Evolutionary conservation across 2,329 filamentous ascomycete genomes (phyloP), one percentile per base, ranked within the genome.

Genomic region (Pseudogymnoascus sp.): DNA sequence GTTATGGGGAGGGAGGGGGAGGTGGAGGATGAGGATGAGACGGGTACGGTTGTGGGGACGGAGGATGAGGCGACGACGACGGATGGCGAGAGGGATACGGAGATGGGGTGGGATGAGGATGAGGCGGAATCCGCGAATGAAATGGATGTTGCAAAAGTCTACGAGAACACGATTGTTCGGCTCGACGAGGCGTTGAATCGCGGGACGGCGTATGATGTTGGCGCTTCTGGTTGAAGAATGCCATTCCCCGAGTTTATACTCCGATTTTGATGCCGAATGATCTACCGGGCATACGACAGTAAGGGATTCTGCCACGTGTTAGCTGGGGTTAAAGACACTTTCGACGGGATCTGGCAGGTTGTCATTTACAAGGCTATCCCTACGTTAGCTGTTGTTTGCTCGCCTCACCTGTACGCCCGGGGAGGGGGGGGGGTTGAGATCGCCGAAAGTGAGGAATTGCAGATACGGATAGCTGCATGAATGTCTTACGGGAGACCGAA

Each of bases 121-220:
- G 76, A 78, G 35, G 77, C 78, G 33, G 69, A 83, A 65, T 79
- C 88, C 61, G 77, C 77, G 48, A 67, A 83, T 65, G 80, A 89
- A 64, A 83, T 92, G 79, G 85, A 88, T 64, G 82, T 88, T 57
- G 89, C 85, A 0, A 80, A 80, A 63, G 84, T 95, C 1, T 96
- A 94, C 73, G 89, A 94, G 71, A 81, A 81, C 66, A 94, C 90
- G 0, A 82, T 95, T 64, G 80, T 89, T 37, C 80, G 88, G 68
- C 73, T 95, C 12, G 89, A 88, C 0, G 84, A 86, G 67, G 78
- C 81, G 9, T 72, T 94, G 26, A 85, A 63, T n/a, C 61, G 48
- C 59, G 63, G 58, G 13, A 57, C 58, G 28, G 35, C 55, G 19
- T 63, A 62, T 60, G 62, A 62, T 41, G 57, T 59, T 15, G 59